phyloP scores from a whole-genome alignment of 805 yeast species.

The Geotrichum ghanense region DNA sequence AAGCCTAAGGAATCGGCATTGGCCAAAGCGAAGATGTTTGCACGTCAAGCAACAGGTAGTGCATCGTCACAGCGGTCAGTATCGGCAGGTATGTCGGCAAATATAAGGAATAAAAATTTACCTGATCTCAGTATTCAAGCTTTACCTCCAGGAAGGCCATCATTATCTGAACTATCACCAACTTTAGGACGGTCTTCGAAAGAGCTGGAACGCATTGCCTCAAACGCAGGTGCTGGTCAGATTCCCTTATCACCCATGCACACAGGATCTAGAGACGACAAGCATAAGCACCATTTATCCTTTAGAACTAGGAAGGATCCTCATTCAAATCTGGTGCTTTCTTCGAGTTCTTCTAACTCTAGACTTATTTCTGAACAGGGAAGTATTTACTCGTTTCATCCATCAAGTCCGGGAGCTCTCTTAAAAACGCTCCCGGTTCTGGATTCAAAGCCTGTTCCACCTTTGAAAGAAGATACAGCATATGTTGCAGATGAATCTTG shows the following conservation, averaged over 20 bases:
- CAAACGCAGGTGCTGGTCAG: constrained; percentile 16
- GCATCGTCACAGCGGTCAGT: constrained; percentile 15
- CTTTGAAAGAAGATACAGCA: constrained; percentile 25
- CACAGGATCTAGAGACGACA: constrained; percentile 11
- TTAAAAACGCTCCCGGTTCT: constrained; percentile 21
- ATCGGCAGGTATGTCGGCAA: constrained; percentile 4
- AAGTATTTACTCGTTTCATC: constrained; percentile 30
- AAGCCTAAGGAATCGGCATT: constrained; percentile 16
- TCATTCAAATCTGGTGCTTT: constrained; percentile 28
- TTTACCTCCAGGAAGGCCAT: constrained; percentile 17
- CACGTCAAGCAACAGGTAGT: constrained; percentile 22
- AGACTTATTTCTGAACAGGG: constrained; percentile 30
- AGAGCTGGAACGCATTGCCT: constrained; percentile 28
- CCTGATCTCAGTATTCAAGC: constrained; percentile 20
- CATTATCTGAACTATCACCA: constrained; percentile 21
- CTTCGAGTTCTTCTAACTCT: constrained; percentile 33
- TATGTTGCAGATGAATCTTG: constrained; percentile 38
- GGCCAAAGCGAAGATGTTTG: constrained; percentile 25
- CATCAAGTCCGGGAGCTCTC: constrained; percentile 24
- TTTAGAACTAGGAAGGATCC: constrained; percentile 28
- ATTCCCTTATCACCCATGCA: constrained; percentile 2
- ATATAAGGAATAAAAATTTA: constrained; percentile 8
- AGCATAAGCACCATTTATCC: constrained; percentile 26
- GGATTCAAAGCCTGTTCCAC: constrained; percentile 18
- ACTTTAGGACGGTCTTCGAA: constrained; percentile 22